phyloP scores from a whole-genome alignment of 2,329 filamentous ascomycete genomes.

The Ascomycota sp. region DNA sequence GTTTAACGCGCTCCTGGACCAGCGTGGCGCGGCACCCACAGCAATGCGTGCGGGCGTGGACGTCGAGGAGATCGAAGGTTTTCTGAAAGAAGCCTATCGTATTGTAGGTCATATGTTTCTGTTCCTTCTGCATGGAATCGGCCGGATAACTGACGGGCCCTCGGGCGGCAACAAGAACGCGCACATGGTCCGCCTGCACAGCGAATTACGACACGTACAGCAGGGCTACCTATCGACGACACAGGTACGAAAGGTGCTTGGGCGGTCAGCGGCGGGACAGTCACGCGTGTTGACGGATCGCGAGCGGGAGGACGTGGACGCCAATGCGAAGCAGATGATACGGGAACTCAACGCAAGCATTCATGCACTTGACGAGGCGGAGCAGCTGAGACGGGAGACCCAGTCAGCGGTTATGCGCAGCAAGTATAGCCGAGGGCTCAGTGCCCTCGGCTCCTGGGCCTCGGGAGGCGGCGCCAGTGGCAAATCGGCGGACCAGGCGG shows the following conservation, averaged over 20 bases:
- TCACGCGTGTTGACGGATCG: slow-evolving; percentile 48
- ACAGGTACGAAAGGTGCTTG: slow-evolving; percentile 36
- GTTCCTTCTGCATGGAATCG: neutral
- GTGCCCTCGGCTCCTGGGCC: slow-evolving; percentile 43
- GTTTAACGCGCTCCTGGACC: slow-evolving; percentile 48
- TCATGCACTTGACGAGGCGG: slow-evolving; percentile 57
- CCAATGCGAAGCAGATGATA: slow-evolving; percentile 67
- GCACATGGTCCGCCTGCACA: slow-evolving; percentile 62
- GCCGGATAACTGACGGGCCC: neutral
- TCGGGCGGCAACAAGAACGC: slow-evolving; percentile 49
- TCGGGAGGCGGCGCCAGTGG: slow-evolving; percentile 32
- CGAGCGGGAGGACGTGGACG: slow-evolving; percentile 73
- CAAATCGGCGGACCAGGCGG: slow-evolving; percentile 43
- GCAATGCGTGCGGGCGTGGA: slow-evolving; percentile 16
- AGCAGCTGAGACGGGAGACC: slow-evolving; percentile 62
- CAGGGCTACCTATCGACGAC: slow-evolving; percentile 80
- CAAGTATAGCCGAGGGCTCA: slow-evolving; percentile 45
- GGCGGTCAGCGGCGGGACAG: slow-evolving; percentile 22
- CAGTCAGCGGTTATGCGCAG: slow-evolving; percentile 49
- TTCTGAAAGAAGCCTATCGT: slow-evolving; percentile 81
- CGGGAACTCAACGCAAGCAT: slow-evolving; percentile 73
- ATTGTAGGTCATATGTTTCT: slow-evolving; percentile 45
- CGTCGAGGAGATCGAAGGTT: slow-evolving; percentile 48
- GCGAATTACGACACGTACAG: slow-evolving; percentile 64
- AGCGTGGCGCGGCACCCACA: slow-evolving; percentile 32